phyloP scores from a whole-genome alignment of 2,329 filamentous ascomycete genomes.

The Apiospora rasikravindrae region DNA sequence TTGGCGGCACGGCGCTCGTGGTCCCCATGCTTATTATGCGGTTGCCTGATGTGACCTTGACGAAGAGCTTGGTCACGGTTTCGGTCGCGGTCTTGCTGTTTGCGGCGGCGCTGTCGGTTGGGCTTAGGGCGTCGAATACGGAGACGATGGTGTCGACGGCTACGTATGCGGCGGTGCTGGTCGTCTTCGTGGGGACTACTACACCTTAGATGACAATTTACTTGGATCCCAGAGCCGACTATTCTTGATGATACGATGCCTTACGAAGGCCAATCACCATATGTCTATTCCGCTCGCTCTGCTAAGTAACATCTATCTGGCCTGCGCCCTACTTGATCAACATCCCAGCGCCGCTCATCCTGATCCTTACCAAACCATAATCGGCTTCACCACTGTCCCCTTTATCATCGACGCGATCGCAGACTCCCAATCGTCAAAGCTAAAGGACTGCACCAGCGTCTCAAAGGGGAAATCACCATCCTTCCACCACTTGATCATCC shows the following conservation, averaged over 20 bases:
- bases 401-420: conserved; percentile 27
- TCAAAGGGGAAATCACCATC: conserved; percentile 29
- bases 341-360: not conserved
- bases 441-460: conserved; percentile 26
- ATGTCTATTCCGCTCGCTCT: not conserved
- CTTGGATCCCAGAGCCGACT: not conserved
- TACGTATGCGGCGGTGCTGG: not conserved
- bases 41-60: not conserved
- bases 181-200: conserved; percentile 10
- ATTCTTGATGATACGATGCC: not conserved
- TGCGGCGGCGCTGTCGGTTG: not conserved
- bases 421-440: conserved; percentile 25
- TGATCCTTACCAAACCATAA: conserved; percentile 26
- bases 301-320: not conserved
- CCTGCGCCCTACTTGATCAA: not conserved
- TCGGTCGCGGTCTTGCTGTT: not conserved
- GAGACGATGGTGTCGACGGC: conserved; percentile 16
- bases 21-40: conserved; percentile 20
- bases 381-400: conserved; percentile 29
- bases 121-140: not conserved
- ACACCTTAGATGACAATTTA: not conserved
- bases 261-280: not conserved
- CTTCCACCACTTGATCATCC: conserved; percentile 29
- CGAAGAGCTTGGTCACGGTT: not conserved
- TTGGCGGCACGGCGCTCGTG: conserved; percentile 1